phyloP scores from a whole-genome alignment of 768 basidiomycete species.

The Psilocybe cubensis region DNA sequence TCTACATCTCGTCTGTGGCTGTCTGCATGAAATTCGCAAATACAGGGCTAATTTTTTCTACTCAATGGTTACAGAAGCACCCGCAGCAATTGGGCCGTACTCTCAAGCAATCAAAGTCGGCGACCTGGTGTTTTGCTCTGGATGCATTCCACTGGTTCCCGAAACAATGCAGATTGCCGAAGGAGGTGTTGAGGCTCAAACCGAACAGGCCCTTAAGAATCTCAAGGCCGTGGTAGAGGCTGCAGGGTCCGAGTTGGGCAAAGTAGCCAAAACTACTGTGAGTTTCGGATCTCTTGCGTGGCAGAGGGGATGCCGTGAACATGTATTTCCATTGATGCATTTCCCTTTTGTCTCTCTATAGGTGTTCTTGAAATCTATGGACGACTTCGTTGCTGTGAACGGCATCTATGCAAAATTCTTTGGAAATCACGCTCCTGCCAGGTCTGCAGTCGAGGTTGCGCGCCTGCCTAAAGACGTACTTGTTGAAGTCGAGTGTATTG shows the following conservation, averaged over 20 bases:
- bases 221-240: constrained; percentile 83
- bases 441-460: constrained; percentile 89
- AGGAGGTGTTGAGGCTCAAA: constrained; percentile 80
- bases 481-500: constrained; percentile 92
- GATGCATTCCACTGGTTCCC: constrained; percentile 86
- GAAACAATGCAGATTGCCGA: constrained; percentile 67
- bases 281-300: constrained; percentile 26
- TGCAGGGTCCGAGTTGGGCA: constrained; percentile 74
- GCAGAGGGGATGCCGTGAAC: background rate
- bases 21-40: background rate
- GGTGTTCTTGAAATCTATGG: constrained; percentile 94
- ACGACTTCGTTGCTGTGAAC: constrained; percentile 87
- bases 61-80: constrained; percentile 55
- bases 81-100: constrained; percentile 86
- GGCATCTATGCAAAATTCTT: constrained; percentile 83
- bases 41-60: background rate
- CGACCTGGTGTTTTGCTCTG: constrained; percentile 87
- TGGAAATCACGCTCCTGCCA: constrained; percentile 89
- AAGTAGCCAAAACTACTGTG: constrained; percentile 92
- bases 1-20: constrained; percentile 44
- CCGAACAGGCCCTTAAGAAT: constrained; percentile 86
- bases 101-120: constrained; percentile 85
- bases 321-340: background rate
- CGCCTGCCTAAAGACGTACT: constrained; percentile 90
- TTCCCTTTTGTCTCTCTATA: constrained; percentile 28